Evolutionary conservation across 2,329 filamentous ascomycete genomes (phyloP).

Genomic region (Venturia aucupariae): DNA sequence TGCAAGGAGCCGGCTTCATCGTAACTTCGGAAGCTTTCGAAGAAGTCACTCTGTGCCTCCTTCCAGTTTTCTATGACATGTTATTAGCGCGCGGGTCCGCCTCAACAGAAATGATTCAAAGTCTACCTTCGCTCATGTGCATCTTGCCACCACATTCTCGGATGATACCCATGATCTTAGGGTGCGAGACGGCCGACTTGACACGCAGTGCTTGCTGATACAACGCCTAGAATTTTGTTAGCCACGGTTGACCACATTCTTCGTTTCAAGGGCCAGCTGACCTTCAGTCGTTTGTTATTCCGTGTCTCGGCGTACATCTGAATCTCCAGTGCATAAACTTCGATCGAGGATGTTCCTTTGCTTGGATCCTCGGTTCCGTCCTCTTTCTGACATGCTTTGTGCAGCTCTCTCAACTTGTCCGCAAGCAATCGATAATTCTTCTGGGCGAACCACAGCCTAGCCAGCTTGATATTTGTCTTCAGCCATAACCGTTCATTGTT

Average conservation of each 20-base stretch:
- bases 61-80: constrained; percentile 75
- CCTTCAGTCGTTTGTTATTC: constrained; percentile 95
- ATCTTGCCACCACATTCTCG: constrained; percentile 98
- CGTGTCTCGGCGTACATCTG: constrained; percentile 96
- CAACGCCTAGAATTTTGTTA: constrained; percentile 44
- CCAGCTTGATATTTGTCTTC: constrained; percentile 96
- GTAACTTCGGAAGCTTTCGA: constrained; percentile 97
- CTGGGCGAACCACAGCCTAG: constrained; percentile 80
- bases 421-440: constrained; percentile 76
- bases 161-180: constrained; percentile 98
- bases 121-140: constrained; percentile 83
- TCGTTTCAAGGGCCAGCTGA: constrained; percentile 22
- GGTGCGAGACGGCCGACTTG: constrained; percentile 93
- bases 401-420: constrained; percentile 79
- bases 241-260: neutral
- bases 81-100: neutral
- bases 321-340: constrained; percentile 94
- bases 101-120: neutral
- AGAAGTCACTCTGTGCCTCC: constrained; percentile 93
- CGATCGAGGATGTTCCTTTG: constrained; percentile 92
- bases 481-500: constrained; percentile 97
- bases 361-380: constrained; percentile 85
- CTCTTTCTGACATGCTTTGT: constrained; percentile 76
- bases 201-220: constrained; percentile 89
- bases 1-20: constrained; percentile 95